A percentile compares a stretch with the other conserved stretches of the same genome.
Evolutionary conservation across 2,329 filamentous ascomycete species (phyloP).

Genomic region (Microascus cirrosus): DNA sequence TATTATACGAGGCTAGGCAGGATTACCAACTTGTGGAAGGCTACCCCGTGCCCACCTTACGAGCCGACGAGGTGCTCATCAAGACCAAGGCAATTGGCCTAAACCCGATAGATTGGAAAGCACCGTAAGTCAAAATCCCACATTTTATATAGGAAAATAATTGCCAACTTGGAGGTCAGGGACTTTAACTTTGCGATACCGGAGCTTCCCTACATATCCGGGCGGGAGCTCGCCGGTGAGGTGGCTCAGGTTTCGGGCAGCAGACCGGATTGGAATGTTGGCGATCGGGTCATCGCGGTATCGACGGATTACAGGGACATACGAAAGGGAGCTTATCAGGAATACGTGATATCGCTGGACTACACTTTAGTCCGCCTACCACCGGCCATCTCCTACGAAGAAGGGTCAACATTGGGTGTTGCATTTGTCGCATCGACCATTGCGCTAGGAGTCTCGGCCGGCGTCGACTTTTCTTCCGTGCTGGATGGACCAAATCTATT

Average conservation of each 20-base stretch:
- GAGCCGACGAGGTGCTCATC: slow-evolving; percentile 44
- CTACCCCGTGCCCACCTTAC: not conserved
- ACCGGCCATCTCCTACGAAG: slow-evolving; percentile 33
- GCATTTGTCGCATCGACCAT: slow-evolving; percentile 60
- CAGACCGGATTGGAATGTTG: slow-evolving; percentile 12
- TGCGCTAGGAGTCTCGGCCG: slow-evolving; percentile 57
- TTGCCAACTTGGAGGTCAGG: slow-evolving; percentile 21
- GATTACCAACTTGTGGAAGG: not conserved
- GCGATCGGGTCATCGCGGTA: slow-evolving; percentile 48
- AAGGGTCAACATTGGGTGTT: slow-evolving; percentile 54
- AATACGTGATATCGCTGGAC: slow-evolving; percentile 55
- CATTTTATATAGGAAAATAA: not conserved
- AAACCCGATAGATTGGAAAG: slow-evolving; percentile 70
- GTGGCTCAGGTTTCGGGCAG: slow-evolving; percentile 30
- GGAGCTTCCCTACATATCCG: slow-evolving; percentile 55
- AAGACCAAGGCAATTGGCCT: slow-evolving; percentile 54
- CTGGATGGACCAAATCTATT: slow-evolving; percentile 48
- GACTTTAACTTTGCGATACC: slow-evolving; percentile 64
- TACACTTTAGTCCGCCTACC: slow-evolving; percentile 57
- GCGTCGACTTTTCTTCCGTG: slow-evolving; percentile 48
- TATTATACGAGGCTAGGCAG: not conserved
- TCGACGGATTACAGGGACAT: slow-evolving; percentile 66
- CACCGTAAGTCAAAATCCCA: slow-evolving; percentile 39
- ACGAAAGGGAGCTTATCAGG: slow-evolving; percentile 60
- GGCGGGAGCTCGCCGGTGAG: slow-evolving; percentile 56